Evolutionary conservation across 164 flowering plant species (phyloP).

Genomic region (Magnolia sinica): DNA sequence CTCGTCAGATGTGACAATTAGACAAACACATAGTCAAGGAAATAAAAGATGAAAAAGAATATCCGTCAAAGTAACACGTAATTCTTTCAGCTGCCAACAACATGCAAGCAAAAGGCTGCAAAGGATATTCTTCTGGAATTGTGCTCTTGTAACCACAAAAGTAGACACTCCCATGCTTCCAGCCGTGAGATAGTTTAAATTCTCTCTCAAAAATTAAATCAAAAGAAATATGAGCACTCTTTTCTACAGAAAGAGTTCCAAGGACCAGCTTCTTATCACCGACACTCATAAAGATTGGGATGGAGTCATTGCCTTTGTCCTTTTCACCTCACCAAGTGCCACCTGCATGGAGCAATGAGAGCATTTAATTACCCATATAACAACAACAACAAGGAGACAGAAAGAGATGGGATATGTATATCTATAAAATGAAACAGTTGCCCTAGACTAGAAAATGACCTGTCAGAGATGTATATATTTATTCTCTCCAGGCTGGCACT

Average conservation of each 20-base stretch:
- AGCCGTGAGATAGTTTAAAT: slow-evolving; percentile 80
- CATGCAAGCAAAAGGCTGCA: background rate
- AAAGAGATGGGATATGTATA: too few species aligned
- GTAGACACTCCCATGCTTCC: slow-evolving; percentile 69
- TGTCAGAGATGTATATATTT: too few species aligned
- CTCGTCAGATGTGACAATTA: slow-evolving; percentile 3
- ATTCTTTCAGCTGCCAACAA: background rate
- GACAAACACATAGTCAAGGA: slow-evolving; percentile 14
- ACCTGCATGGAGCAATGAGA: too few species aligned
- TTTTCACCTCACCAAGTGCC: slow-evolving; percentile 71
- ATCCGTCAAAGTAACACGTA: background rate
- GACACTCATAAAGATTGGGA: slow-evolving; percentile 40
- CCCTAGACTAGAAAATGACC: too few species aligned
- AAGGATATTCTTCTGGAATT: slow-evolving; percentile 40
- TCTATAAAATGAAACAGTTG: too few species aligned
- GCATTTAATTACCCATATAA: too few species aligned
- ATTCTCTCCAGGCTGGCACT: too few species aligned
- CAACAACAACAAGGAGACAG: too few species aligned
- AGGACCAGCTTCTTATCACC: slow-evolving; percentile 47
- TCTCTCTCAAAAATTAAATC: slow-evolving; percentile 71
- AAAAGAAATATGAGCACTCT: slow-evolving; percentile 43
- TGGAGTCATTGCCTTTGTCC: slow-evolving; percentile 38
- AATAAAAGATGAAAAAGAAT: background rate
- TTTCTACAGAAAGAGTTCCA: slow-evolving; percentile 56
- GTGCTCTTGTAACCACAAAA: slow-evolving; percentile 51